Base-by-base conservation (phyloP, 2,329 filamentous ascomycete genomes). In the Cytospora piceicola region DNA sequence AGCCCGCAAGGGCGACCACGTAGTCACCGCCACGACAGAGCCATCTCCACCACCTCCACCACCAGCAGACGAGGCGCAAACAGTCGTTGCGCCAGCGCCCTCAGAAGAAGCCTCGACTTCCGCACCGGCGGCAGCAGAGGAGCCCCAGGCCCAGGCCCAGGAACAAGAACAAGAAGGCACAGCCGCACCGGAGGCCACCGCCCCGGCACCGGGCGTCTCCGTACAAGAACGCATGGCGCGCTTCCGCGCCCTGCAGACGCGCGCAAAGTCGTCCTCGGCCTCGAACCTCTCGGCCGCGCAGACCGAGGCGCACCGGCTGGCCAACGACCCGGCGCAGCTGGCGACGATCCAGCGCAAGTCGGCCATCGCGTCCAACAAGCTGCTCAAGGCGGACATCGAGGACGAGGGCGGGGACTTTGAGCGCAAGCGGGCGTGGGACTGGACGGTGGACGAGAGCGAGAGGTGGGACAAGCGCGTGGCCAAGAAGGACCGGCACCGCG, bases 351-450 rank as follows among this genome's bases (percentile, higher is more conserved):
- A 90, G 69, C 91, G 94, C 68, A 93, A 93, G 73, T 91, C 93
- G 73, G 94, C 92, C 63, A 89, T 95, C 70, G 94, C 95, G 24
- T 89, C 90, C 7, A 93, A 97, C 77, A 99, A 98, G 75, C 87
- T 99, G 0, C 85, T 97, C 53, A 97, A 97, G 81, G 92, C 93
- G 4, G 93, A 97, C 73, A 89, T 93, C 1, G 92, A 94, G 76
- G 92, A 92, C 22, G 82, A 85, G 0, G 93, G 93, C 39, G 93
- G 92, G 63, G 95, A 98, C 77, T 99, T 98, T 74, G 95, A 99
- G 83, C 91, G 95, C 71, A 97, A 98, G 80, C 89, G 95, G 51
- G 95, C 95, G 1, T 99, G 95, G 95, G 95, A 98, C 80, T 99
- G 95, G 92, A 99, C 95, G 0, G 82, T 94, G 8, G 95, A 99